Evolutionary conservation across 768 basidiomycete genomes (phyloP).

Genomic region (Harrya chromipes): DNA sequence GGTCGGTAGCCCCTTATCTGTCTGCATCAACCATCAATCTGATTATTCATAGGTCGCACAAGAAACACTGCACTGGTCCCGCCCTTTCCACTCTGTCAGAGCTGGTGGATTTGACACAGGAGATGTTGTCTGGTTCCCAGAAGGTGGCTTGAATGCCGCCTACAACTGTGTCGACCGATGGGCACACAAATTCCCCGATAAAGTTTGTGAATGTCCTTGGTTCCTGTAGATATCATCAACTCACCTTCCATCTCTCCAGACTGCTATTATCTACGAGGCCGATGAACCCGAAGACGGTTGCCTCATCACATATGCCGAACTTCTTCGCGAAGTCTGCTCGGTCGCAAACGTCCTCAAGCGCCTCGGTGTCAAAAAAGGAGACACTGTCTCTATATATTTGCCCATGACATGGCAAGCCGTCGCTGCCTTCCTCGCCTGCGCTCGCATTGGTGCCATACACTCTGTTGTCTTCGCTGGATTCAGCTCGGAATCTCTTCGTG

Average conservation of each 20-base stretch:
- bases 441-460: constrained; percentile 94
- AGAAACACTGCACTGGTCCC: constrained; percentile 81
- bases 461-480: constrained; percentile 98
- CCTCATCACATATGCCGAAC: constrained; percentile 76
- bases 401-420: constrained; percentile 96
- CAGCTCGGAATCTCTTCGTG: constrained; percentile 89
- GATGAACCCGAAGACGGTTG: constrained; percentile 86
- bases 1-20: constrained; percentile 36
- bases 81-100: constrained; percentile 84
- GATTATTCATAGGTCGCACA: constrained; percentile 51
- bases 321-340: constrained; percentile 84
- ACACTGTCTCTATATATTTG: constrained; percentile 89
- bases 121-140: constrained; percentile 95
- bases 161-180: constrained; percentile 99
- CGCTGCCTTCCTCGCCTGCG: constrained; percentile 96
- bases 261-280: constrained; percentile 97
- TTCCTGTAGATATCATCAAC: background rate
- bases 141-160: constrained; percentile 86
- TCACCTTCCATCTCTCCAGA: constrained; percentile 39
- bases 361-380: constrained; percentile 92
- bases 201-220: constrained; percentile 37
- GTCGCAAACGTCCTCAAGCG: constrained; percentile 90
- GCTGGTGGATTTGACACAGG: constrained; percentile 81
- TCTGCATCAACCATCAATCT: background rate
- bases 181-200: constrained; percentile 87